These are phyloP conservation scores for Metschnikowia lachancei DNA, from an alignment of 805 yeast species.

Conservation along the genomic window DNA sequence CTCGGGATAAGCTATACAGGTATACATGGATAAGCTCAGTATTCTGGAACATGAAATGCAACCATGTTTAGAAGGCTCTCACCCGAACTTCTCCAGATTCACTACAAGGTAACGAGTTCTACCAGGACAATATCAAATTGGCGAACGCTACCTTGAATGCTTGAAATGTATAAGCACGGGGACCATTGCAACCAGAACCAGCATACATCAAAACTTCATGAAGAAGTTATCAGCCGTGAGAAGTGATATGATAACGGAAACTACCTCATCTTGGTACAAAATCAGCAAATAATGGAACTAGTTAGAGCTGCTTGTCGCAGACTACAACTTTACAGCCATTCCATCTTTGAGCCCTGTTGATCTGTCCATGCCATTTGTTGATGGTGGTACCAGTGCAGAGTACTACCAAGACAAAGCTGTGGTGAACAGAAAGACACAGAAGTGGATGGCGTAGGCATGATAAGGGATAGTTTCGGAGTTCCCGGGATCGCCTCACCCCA, in stretches of 20 bases:
- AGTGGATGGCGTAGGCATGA: no score
- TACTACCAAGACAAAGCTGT: conserved; percentile 20
- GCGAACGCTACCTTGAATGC: conserved; percentile 43
- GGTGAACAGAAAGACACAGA: conserved; percentile 33
- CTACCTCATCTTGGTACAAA: conserved; percentile 88
- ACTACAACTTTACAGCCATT: conserved; percentile 47
- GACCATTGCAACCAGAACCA: conserved; percentile 73
- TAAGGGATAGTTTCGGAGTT: no score
- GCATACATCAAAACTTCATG: conserved; percentile 79
- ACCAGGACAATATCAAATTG: conserved; percentile 61
- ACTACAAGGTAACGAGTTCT: conserved; percentile 64
- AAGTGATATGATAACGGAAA: conserved; percentile 58
- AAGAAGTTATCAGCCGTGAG: conserved; percentile 68
- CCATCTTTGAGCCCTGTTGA: conserved; percentile 24
- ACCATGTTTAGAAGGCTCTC: conserved; percentile 84
- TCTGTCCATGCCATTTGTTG: conserved; percentile 14
- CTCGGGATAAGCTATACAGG: conserved; percentile 83
- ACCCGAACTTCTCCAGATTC: conserved; percentile 82
- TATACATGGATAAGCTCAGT: conserved; percentile 72
- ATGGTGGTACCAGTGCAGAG: conserved; percentile 20
- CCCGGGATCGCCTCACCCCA: no score
- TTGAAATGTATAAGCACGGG: conserved; percentile 75
- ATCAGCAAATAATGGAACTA: conserved; percentile 84
- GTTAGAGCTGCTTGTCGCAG: conserved; percentile 64
- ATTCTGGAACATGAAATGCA: conserved; percentile 79